Conservation (phyloP, 768 basidiomycete species). For the Rhodotorula toruloides region DNA sequence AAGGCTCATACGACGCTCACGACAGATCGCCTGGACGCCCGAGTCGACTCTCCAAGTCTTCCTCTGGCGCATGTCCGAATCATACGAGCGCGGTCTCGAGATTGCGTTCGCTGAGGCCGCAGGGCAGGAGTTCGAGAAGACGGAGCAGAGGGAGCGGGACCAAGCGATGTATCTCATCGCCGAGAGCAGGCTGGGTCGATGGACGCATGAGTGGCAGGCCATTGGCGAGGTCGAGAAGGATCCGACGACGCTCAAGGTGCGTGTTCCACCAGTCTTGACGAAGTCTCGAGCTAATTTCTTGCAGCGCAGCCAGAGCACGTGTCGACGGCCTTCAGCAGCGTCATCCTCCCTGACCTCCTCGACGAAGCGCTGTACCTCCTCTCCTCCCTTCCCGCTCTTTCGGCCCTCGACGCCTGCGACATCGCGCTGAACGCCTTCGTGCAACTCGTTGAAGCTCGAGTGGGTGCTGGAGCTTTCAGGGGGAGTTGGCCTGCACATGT, state of each 20-base stretch:
- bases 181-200: neutral
- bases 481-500: conserved; percentile 1
- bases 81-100: conserved; percentile 5
- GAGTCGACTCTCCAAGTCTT: neutral
- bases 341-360: neutral
- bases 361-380: neutral
- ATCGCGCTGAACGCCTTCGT: conserved; percentile 11
- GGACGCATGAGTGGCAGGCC: neutral
- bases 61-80: neutral
- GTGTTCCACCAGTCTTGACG: neutral
- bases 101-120: neutral
- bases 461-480: neutral
- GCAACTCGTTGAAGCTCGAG: neutral
- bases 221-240: neutral
- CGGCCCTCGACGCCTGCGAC: neutral
- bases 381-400: neutral
- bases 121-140: neutral
- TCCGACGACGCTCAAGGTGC: neutral
- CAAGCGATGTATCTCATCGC: neutral
- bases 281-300: neutral
- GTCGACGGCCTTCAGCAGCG: neutral
- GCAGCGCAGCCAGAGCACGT: conserved; percentile 1
- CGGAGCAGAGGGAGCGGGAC: neutral
- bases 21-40: neutral
- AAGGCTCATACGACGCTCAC: conserved; percentile 4